phyloP scores from a whole-genome alignment of 345 rosid genomes.

The Crucihimalaya himalaica region DNA sequence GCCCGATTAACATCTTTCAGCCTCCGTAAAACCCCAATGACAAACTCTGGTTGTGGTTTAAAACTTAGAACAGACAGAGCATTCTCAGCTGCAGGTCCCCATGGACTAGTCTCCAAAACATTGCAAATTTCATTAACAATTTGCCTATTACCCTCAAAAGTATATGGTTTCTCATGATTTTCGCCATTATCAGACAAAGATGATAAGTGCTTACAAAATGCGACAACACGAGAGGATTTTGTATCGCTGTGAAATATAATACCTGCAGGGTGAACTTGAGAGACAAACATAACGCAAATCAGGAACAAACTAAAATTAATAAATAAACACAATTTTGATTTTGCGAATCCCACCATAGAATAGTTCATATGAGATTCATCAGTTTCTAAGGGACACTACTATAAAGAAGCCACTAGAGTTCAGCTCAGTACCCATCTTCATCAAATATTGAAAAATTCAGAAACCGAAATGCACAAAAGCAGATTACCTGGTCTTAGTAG shows the following conservation, averaged over 20 bases:
- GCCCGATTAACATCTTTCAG: constrained; percentile 65
- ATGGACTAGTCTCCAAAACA: constrained; percentile 61
- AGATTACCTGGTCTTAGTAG: constrained; percentile 34
- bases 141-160: constrained; percentile 40
- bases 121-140: constrained; percentile 54
- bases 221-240: constrained; percentile 27
- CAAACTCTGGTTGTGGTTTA: constrained; percentile 56
- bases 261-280: constrained; percentile 43
- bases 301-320: background rate
- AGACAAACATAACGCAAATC: constrained; percentile 15
- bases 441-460: background rate
- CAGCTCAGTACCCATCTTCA: background rate
- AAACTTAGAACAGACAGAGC: constrained; percentile 54
- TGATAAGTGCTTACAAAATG: constrained; percentile 40
- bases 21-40: constrained; percentile 70
- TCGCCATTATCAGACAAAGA: constrained; percentile 42
- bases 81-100: constrained; percentile 72
- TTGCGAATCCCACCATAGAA: background rate
- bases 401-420: background rate
- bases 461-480: background rate
- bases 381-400: background rate
- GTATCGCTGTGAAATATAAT: constrained; percentile 16
- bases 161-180: constrained; percentile 43
- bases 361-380: background rate
- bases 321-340: background rate